A percentile compares a stretch with the other conserved stretches of the same genome.
phyloP scores from a whole-genome alignment of 2,329 filamentous ascomycete species.

The Diaporthe sp. region DNA sequence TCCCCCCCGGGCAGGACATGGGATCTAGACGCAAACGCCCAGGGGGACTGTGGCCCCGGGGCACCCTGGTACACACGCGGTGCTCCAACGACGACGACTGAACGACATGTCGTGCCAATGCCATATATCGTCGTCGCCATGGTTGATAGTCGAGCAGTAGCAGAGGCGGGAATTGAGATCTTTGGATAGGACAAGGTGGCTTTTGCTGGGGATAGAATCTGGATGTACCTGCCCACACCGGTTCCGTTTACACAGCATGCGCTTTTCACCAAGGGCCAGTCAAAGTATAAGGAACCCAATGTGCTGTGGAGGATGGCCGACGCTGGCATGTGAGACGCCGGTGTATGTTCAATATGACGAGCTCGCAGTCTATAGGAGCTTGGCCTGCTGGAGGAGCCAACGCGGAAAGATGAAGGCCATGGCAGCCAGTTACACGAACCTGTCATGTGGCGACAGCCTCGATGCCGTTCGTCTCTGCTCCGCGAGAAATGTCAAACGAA shows the following conservation, averaged over 20 bases:
- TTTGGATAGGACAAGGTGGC: background rate
- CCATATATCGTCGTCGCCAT: background rate
- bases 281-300: background rate
- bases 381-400: background rate
- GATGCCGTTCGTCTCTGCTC: background rate
- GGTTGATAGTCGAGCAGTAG: background rate
- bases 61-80: conserved; percentile 30
- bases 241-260: background rate
- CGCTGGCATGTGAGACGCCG: conserved; percentile 6
- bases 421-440: background rate
- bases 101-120: conserved; percentile 24
- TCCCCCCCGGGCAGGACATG: conserved; percentile 22
- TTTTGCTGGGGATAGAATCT: background rate
- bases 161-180: background rate
- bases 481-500: background rate
- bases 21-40: conserved; percentile 35
- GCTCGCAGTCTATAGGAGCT: background rate
- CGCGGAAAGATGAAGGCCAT: background rate
- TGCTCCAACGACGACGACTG: conserved; percentile 33
- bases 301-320: background rate
- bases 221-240: background rate
- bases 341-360: background rate
- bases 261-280: background rate
- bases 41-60: conserved; percentile 24
- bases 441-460: background rate